These are phyloP conservation scores for Chrysanthemum seticuspe DNA, from an alignment of 129 eudicot genomes.

Conservation along the genomic window DNA sequence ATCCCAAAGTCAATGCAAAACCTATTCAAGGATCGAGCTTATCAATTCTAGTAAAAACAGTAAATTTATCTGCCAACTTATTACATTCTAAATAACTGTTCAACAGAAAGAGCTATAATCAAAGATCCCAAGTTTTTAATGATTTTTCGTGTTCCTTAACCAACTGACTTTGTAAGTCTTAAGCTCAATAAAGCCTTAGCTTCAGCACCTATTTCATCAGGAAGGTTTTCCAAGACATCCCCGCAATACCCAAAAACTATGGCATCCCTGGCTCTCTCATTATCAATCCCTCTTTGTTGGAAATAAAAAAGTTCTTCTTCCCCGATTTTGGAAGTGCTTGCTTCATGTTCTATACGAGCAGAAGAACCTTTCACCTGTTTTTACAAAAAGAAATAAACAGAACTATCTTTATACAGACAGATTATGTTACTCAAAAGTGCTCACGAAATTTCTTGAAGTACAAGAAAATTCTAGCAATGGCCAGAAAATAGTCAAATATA, in stretches of 20 bases:
- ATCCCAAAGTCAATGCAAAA: no score
- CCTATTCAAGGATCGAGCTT: no score
- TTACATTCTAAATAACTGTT: no score
- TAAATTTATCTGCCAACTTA: no score
- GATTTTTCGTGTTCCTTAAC: constrained; percentile 39
- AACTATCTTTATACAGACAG: background rate
- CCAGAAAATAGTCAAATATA: background rate
- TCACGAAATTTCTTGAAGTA: background rate
- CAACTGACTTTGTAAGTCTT: constrained; percentile 95
- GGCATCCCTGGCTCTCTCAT: constrained; percentile 95
- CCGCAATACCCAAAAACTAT: constrained; percentile 96
- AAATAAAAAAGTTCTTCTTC: constrained; percentile 95
- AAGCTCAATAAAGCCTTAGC: constrained; percentile 95
- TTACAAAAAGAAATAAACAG: background rate
- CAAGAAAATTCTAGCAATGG: background rate
- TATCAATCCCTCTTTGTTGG: constrained; percentile 95
- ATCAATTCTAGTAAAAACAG: constrained; percentile 17
- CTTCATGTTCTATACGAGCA: constrained; percentile 91
- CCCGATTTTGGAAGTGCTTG: constrained; percentile 93
- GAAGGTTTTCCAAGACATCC: constrained; percentile 92
- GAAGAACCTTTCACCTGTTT: constrained; percentile 74
- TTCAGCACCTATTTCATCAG: constrained; percentile 95
- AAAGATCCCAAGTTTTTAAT: constrained; percentile 11
- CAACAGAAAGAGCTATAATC: background rate
- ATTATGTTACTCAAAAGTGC: background rate